phyloP scores from a whole-genome alignment of 2,329 filamentous ascomycete genomes.

The Dendryphion nanum region DNA sequence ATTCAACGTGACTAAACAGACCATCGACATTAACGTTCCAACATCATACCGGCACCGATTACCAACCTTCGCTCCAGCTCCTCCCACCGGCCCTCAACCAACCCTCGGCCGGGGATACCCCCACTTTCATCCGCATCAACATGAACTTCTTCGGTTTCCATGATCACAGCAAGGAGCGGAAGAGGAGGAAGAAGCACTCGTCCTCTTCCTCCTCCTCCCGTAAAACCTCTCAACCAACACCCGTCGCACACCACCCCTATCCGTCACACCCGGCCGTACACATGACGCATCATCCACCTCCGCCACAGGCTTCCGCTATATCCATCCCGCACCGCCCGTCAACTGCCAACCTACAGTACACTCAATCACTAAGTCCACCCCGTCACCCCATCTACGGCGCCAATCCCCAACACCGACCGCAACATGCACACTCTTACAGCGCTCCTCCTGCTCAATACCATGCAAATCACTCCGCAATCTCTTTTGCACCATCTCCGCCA shows the following conservation, averaged over 20 bases:
- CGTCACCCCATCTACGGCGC: neutral
- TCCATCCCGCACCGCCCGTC: too few relatives aligned
- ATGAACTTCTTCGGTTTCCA: neutral
- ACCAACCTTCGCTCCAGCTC: too few relatives aligned
- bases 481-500: neutral
- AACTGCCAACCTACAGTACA: neutral
- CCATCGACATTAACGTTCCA: too few relatives aligned
- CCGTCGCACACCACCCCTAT: neutral
- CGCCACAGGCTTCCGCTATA: neutral
- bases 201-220: neutral
- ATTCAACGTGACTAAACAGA: too few relatives aligned
- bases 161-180: too few relatives aligned
- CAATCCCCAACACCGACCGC: neutral
- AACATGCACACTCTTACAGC: neutral
- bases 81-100: too few relatives aligned
- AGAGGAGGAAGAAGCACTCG: too few relatives aligned
- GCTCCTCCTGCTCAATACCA: neutral
- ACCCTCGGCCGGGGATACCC: too few relatives aligned
- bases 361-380: neutral
- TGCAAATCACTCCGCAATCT: neutral
- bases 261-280: neutral
- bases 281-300: neutral
- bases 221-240: neutral
- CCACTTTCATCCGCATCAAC: neutral
- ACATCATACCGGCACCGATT: too few relatives aligned